phyloP scores from a whole-genome alignment of 768 basidiomycete genomes.

The Hygrocybe punicea region DNA sequence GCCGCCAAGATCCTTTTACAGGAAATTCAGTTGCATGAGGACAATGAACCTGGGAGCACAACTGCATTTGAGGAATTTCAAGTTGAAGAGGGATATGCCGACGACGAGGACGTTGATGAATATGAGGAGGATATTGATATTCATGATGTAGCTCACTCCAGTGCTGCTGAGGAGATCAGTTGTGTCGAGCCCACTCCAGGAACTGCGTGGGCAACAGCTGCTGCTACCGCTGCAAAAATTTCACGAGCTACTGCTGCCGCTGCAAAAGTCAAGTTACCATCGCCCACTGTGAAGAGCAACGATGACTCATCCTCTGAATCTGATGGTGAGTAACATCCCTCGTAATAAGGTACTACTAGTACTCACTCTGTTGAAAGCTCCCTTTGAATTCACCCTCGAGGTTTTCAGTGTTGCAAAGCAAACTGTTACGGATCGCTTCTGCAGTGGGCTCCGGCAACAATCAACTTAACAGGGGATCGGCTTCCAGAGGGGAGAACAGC shows the following conservation, averaged over 20 bases:
- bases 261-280: neutral
- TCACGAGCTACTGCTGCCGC: neutral
- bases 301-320: neutral
- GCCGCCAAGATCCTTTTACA: neutral
- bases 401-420: neutral
- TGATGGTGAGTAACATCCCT: neutral
- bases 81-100: neutral
- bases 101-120: too few relatives aligned
- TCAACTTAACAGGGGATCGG: too few relatives aligned
- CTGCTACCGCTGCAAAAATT: neutral
- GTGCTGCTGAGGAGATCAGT: too few relatives aligned
- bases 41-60: neutral
- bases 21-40: neutral
- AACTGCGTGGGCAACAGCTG: too few relatives aligned
- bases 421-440: too few relatives aligned
- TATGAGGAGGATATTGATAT: too few relatives aligned
- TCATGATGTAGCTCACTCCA: too few relatives aligned
- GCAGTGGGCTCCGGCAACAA: too few relatives aligned
- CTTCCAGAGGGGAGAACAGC: too few relatives aligned
- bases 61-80: neutral
- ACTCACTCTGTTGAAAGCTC: neutral
- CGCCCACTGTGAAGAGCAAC: neutral
- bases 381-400: neutral
- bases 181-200: too few relatives aligned
- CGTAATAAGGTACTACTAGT: neutral